Conservation (phyloP, 2,329 filamentous ascomycete species). For the Lasiodiplodia sp. region DNA sequence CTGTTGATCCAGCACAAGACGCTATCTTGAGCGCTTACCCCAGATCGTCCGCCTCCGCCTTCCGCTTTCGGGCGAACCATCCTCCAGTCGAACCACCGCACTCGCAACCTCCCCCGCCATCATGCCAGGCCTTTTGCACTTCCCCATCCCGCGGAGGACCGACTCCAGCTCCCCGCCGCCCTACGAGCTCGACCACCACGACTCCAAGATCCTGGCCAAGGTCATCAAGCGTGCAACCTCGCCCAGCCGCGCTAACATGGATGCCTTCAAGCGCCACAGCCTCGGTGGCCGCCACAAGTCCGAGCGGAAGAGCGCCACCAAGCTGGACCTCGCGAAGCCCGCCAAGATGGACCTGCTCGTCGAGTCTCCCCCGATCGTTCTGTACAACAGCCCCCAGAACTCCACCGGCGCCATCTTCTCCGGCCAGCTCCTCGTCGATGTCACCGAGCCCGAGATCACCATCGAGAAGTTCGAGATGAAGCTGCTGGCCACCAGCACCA, state of each 20-base stretch:
- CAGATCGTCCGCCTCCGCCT: conserved; percentile 24
- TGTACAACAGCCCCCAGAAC: conserved; percentile 76
- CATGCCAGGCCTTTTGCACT: conserved; percentile 30
- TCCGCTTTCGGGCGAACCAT: conserved; percentile 8
- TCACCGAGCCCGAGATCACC: conserved; percentile 69
- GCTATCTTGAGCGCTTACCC: conserved; percentile 21
- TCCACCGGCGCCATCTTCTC: conserved; percentile 88
- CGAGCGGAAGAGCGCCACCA: conserved; percentile 44
- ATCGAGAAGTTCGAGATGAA: conserved; percentile 76
- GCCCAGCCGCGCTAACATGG: conserved; percentile 39
- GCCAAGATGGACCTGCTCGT: conserved; percentile 69
- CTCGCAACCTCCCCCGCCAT: neutral
- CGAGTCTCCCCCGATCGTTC: conserved; percentile 85
- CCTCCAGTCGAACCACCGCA: neutral
- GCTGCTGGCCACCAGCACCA: conserved; percentile 73
- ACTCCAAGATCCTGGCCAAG: conserved; percentile 24
- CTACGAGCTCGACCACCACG: conserved; percentile 24
- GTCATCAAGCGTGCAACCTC: conserved; percentile 30
- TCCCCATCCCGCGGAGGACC: conserved; percentile 26
- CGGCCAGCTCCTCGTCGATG: conserved; percentile 77
- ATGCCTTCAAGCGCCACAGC: conserved; percentile 49
- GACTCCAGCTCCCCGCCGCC: conserved; percentile 27
- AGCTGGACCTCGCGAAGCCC: conserved; percentile 48
- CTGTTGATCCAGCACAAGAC: conserved; percentile 29
- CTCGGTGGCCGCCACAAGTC: conserved; percentile 37